Percentiles rank a stretch among this genome's conserved stretches.
These are phyloP conservation scores for Metschnikowia peoriensis DNA, from an alignment of 805 yeast species.

Conservation along the genomic window DNA sequence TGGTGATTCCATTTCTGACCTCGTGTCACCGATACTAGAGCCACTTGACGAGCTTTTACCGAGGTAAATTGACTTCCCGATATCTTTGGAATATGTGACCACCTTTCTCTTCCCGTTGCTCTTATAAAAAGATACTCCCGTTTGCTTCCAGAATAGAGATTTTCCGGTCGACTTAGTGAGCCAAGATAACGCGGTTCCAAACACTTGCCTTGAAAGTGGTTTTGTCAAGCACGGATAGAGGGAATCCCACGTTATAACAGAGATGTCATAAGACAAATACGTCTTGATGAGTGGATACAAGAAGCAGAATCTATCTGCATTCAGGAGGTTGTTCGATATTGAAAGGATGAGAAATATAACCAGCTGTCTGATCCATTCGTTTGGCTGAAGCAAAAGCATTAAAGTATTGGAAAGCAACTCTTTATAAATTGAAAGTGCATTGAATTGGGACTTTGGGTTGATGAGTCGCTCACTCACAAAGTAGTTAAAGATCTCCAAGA, in stretches of 20 bases:
- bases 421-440: slow-evolving; percentile 37
- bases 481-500: slow-evolving; percentile 44
- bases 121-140: slow-evolving; percentile 19
- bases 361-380: slow-evolving; percentile 77
- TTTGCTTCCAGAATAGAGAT: slow-evolving; percentile 77
- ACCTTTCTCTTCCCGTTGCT: slow-evolving; percentile 20
- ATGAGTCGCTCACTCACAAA: slow-evolving; percentile 33
- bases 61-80: slow-evolving; percentile 37
- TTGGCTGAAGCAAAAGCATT: slow-evolving; percentile 77
- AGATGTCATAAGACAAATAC: slow-evolving; percentile 72
- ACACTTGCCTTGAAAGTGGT: slow-evolving; percentile 66
- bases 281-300: slow-evolving; percentile 78
- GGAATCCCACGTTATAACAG: slow-evolving; percentile 62
- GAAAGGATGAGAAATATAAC: slow-evolving; percentile 60
- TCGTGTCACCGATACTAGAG: neutral
- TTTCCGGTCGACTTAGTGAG: slow-evolving; percentile 55
- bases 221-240: slow-evolving; percentile 65
- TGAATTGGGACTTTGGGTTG: slow-evolving; percentile 35
- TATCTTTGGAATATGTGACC: slow-evolving; percentile 30
- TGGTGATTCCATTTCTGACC: slow-evolving; percentile 19
- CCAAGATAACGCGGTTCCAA: slow-evolving; percentile 68
- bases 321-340: slow-evolving; percentile 57
- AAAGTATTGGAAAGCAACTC: slow-evolving; percentile 37
- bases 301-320: slow-evolving; percentile 82
- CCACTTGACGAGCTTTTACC: slow-evolving; percentile 16